These are phyloP conservation scores for Komagataella phaffii DNA, from an alignment of 805 yeast genomes.

Conservation along the genomic window DNA sequence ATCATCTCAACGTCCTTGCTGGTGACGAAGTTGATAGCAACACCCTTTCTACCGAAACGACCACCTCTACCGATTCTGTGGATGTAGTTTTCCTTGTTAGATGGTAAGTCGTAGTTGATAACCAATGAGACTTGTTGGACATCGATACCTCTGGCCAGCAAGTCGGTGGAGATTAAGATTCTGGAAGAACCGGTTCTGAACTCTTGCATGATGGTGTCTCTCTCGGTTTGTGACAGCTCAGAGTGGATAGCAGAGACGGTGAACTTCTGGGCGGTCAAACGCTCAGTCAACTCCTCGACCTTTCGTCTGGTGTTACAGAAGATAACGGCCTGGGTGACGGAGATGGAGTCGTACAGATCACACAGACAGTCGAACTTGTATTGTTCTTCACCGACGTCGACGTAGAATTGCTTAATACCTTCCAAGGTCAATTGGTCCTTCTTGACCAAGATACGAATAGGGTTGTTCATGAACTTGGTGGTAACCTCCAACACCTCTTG, in stretches of 20 bases:
- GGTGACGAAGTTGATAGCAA: conserved; percentile 89
- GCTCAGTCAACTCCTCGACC: conserved; percentile 81
- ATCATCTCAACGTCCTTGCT: conserved; percentile 60
- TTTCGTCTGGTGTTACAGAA: conserved; percentile 95
- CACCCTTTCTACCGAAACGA: conserved; percentile 97
- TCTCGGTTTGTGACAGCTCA: conserved; percentile 88
- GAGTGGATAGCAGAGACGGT: conserved; percentile 96
- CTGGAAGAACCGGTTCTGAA: conserved; percentile 90
- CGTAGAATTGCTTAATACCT: conserved; percentile 87
- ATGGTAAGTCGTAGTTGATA: conserved; percentile 88
- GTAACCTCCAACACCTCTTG: conserved; percentile 86
- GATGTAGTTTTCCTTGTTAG: conserved; percentile 87
- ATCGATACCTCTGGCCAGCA: conserved; percentile 97
- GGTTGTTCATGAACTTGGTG: conserved; percentile 82
- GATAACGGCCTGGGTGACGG: conserved; percentile 94
- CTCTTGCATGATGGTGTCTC: conserved; percentile 91
- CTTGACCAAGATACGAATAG: conserved; percentile 88
- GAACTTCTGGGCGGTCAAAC: conserved; percentile 69
- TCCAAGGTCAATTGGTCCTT: conserved; percentile 88
- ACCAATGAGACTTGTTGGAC: conserved; percentile 96
- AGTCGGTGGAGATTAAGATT: conserved; percentile 90
- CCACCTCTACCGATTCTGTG: conserved; percentile 98
- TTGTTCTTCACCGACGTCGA: conserved; percentile 84
- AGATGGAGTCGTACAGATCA: conserved; percentile 88
- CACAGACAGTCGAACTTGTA: conserved; percentile 92